Conservation (phyloP, 208 protist species). For the Leishmania gerbilli region DNA sequence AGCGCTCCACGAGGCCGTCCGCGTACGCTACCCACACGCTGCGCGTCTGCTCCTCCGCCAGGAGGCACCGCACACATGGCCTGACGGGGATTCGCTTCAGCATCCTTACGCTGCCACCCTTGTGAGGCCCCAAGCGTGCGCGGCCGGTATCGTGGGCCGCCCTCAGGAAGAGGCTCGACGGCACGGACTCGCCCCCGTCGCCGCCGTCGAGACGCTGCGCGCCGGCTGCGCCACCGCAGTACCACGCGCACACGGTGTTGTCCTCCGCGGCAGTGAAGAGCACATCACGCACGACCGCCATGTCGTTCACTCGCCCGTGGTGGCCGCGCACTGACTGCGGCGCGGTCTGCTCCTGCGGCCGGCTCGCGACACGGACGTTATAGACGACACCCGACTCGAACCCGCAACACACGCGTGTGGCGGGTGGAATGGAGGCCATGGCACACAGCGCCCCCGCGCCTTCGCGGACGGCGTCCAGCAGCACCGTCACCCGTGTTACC, state of each 20-base stretch:
- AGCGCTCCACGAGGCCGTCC: conserved; percentile 81
- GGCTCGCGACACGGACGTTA: conserved; percentile 46
- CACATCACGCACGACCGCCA: conserved; percentile 59
- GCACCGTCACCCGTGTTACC: conserved; percentile 46
- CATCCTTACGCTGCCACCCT: conserved; percentile 20
- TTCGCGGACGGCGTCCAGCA: conserved; percentile 18
- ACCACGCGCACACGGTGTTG: conserved; percentile 70
- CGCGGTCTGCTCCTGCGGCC: conserved; percentile 40
- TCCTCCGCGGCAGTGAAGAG: conserved; percentile 87
- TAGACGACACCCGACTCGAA: conserved; percentile 58
- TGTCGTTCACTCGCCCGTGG: conserved; percentile 51
- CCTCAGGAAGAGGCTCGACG: background rate
- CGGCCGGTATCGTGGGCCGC: background rate
- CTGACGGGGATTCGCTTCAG: conserved; percentile 64
- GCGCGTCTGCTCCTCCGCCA: conserved; percentile 50
- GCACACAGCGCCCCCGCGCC: conserved; percentile 18
- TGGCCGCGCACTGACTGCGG: conserved; percentile 52
- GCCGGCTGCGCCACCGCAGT: conserved; percentile 15
- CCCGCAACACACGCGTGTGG: conserved; percentile 55
- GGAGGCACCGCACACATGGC: conserved; percentile 53
- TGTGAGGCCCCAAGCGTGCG: background rate
- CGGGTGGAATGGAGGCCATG: conserved; percentile 14
- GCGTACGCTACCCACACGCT: conserved; percentile 83
- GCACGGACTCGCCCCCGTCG: background rate
- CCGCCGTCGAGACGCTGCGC: background rate